Percentiles rank a stretch among this genome's conserved stretches.
Conservation (phyloP, 2,329 filamentous ascomycete species). For the Talaromyces amestolkiae region DNA sequence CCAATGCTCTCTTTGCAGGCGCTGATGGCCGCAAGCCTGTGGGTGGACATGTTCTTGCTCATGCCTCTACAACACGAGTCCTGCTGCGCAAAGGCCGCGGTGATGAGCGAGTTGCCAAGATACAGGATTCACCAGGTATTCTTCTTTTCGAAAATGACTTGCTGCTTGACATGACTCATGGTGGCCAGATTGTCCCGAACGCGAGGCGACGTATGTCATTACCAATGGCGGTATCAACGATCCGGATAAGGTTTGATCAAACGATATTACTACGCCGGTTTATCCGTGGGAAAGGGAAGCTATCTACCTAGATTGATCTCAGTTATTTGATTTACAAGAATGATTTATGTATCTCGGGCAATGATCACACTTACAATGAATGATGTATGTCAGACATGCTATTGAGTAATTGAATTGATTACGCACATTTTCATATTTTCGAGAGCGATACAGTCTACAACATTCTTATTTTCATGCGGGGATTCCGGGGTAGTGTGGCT, state of each 20-base stretch:
- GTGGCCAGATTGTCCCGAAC: conserved; percentile 61
- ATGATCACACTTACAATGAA: neutral
- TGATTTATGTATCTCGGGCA: neutral
- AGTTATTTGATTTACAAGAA: neutral
- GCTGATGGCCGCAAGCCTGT: conserved; percentile 67
- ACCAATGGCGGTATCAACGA: conserved; percentile 68
- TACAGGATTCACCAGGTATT: conserved; percentile 64
- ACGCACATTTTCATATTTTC: neutral
- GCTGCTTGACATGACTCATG: conserved; percentile 11
- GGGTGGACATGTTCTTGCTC: conserved; percentile 66
- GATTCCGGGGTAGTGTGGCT: neutral
- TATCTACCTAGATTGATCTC: neutral
- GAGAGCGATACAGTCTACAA: neutral
- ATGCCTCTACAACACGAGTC: conserved; percentile 65
- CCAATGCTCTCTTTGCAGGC: conserved; percentile 64
- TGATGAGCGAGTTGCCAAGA: conserved; percentile 68
- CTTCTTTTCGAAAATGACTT: neutral
- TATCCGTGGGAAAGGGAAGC: neutral
- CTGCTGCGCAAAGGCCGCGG: conserved; percentile 66
- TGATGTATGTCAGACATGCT: neutral
- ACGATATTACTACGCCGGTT: neutral
- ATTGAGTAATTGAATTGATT: neutral
- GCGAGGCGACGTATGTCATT: conserved; percentile 68
- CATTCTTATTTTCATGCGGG: neutral
- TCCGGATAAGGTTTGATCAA: conserved; percentile 56